phyloP scores from a whole-genome alignment of 108 stramenopile species.

The Ochromonas danica region DNA sequence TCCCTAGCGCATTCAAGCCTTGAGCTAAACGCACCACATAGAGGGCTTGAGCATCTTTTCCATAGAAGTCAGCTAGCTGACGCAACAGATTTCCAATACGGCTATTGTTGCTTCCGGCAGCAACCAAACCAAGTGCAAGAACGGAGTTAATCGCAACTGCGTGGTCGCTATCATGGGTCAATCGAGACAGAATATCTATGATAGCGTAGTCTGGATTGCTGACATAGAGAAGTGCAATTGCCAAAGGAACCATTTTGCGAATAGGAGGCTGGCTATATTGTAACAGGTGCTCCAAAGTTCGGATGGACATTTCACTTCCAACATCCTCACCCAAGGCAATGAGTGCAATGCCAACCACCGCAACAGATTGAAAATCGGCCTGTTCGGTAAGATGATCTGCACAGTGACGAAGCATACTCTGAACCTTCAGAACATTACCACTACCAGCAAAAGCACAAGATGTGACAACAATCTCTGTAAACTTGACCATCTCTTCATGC shows the following conservation, averaged over 20 bases:
- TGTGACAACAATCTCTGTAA: conserved; percentile 80
- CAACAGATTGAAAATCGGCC: conserved; percentile 70
- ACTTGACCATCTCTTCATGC: conserved; percentile 82
- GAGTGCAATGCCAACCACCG: conserved; percentile 88
- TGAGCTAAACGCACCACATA: conserved; percentile 98
- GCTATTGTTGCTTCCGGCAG: conserved; percentile 98
- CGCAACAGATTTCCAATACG: conserved; percentile 95
- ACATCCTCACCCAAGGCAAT: conserved; percentile 96
- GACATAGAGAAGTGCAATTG: conserved; percentile 82
- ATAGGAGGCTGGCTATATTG: conserved; percentile 98
- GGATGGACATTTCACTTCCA: conserved; percentile 94
- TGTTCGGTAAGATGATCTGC: conserved; percentile 72
- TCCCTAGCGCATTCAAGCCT: conserved; percentile 95
- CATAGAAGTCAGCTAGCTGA: conserved; percentile 88
- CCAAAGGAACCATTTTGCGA: conserved; percentile 92
- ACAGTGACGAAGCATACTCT: conserved; percentile 96
- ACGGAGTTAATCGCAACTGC: conserved; percentile 92
- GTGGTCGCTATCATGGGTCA: conserved; percentile 93
- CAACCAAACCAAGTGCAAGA: conserved; percentile 86
- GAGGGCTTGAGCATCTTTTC: conserved; percentile 86
- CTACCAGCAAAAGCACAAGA: conserved; percentile 95
- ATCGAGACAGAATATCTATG: conserved; percentile 91
- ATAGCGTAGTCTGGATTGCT: conserved; percentile 94
- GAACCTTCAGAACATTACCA: conserved; percentile 93
- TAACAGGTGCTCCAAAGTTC: conserved; percentile 95